Evolutionary conservation across 805 yeast genomes (phyloP).

Genomic region (Blastobotrys chiropterorum): DNA sequence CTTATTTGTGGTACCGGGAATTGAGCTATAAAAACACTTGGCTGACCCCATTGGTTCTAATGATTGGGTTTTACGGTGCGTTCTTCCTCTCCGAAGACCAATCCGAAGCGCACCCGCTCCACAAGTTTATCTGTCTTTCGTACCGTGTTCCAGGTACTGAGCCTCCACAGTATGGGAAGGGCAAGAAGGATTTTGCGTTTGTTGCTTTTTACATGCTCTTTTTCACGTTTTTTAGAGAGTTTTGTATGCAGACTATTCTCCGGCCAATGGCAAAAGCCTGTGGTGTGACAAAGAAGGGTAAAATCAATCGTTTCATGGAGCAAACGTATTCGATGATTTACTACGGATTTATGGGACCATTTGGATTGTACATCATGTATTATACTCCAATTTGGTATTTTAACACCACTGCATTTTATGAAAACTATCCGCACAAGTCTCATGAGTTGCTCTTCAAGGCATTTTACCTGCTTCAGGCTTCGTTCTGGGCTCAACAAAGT

Average conservation of each 20-base stretch:
- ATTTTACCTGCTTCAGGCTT: constrained; percentile 86
- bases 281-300: constrained; percentile 49
- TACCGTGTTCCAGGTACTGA: constrained; percentile 50
- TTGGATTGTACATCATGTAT: constrained; percentile 85
- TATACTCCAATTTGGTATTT: constrained; percentile 84
- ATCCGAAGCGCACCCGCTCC: constrained; percentile 54
- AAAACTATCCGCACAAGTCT: constrained; percentile 73
- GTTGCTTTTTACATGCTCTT: constrained; percentile 75
- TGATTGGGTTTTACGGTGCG: constrained; percentile 34
- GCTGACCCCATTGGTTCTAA: constrained; percentile 56
- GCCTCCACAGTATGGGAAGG: constrained; percentile 71
- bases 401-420: constrained; percentile 75
- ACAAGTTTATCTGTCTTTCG: constrained; percentile 57
- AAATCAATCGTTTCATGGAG: constrained; percentile 80
- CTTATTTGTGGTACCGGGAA: constrained; percentile 54
- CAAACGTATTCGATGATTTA: constrained; percentile 83
- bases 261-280: constrained; percentile 57
- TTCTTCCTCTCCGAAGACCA: constrained; percentile 54
- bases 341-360: constrained; percentile 73
- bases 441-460: constrained; percentile 66
- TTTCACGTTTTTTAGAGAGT: constrained; percentile 88
- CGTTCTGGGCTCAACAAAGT: constrained; percentile 97
- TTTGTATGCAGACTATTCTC: constrained; percentile 74
- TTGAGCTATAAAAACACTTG: constrained; percentile 56
- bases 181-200: constrained; percentile 73